Conservation (phyloP, 1,139 yeast genomes). For the Komagataea norvegica region DNA sequence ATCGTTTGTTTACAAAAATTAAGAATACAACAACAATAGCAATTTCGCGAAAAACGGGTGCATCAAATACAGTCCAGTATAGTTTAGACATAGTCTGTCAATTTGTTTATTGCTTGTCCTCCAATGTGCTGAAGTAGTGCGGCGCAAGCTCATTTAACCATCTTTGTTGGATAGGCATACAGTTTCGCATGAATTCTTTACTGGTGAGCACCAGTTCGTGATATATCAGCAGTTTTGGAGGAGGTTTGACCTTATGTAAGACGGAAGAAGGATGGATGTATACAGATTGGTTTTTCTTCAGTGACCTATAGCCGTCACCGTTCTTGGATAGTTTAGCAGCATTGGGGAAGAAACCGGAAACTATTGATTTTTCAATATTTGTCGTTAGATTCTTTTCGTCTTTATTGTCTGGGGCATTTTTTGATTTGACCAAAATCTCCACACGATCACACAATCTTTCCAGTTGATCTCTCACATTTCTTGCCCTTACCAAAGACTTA, state of each 20-base stretch:
- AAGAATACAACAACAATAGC: no score
- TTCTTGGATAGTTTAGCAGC: slow-evolving; percentile 63
- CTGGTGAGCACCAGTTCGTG: slow-evolving; percentile 84
- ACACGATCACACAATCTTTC: slow-evolving; percentile 55
- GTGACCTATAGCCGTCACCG: slow-evolving; percentile 67
- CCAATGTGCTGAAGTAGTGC: slow-evolving; percentile 39
- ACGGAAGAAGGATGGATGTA: slow-evolving; percentile 82
- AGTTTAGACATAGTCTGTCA: no score
- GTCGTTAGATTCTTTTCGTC: slow-evolving; percentile 24
- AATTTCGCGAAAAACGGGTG: slow-evolving; percentile 3
- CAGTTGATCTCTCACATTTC: slow-evolving; percentile 72
- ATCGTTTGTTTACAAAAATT: not conserved
- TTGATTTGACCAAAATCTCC: slow-evolving; percentile 35
- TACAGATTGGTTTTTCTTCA: slow-evolving; percentile 62
- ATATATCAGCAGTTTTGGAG: slow-evolving; percentile 67
- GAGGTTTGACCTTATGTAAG: slow-evolving; percentile 56
- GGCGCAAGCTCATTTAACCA: slow-evolving; percentile 66
- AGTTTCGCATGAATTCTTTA: slow-evolving; percentile 85
- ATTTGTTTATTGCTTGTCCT: not conserved
- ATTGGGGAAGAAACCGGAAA: slow-evolving; percentile 82
- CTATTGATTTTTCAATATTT: slow-evolving; percentile 60
- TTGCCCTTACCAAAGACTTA: slow-evolving; percentile 64
- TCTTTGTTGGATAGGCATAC: slow-evolving; percentile 59
- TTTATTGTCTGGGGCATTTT: slow-evolving; percentile 14
- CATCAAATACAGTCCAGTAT: no score